These are phyloP conservation scores for Dovyalis caffra DNA, from an alignment of 345 rosid species.

Conservation along the genomic window DNA sequence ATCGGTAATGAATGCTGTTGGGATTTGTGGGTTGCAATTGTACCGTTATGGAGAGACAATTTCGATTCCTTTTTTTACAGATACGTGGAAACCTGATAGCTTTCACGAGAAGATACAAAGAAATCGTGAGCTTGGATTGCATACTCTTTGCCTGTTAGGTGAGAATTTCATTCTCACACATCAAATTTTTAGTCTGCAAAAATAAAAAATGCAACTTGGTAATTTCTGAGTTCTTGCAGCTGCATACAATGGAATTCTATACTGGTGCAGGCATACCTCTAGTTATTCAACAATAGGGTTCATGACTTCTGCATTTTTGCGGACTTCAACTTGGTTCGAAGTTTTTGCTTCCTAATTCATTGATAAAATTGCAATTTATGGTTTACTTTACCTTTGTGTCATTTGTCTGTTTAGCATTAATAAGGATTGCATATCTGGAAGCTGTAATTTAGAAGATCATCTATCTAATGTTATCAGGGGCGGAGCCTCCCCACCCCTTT, in stretches of 20 bases:
- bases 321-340: no score
- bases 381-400: no score
- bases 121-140: conserved; percentile 69
- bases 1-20: conserved; percentile 91
- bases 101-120: conserved; percentile 76
- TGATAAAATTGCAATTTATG: no score
- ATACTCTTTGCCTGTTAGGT: conserved; percentile 89
- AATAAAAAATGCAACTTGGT: no score
- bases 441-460: no score
- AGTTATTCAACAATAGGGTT: not conserved
- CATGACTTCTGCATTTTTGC: no score
- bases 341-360: no score
- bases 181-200: not conserved
- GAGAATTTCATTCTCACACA: conserved; percentile 8
- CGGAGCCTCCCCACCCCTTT: no score
- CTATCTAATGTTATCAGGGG: no score
- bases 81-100: conserved; percentile 91
- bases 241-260: not conserved
- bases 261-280: no score
- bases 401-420: no score
- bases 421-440: no score
- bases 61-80: conserved; percentile 80
- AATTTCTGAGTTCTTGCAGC: not conserved
- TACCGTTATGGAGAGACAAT: conserved; percentile 93
- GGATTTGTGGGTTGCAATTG: conserved; percentile 86